Conservation (phyloP, 2,329 filamentous ascomycete genomes). For the Lachnellula hyalina region DNA sequence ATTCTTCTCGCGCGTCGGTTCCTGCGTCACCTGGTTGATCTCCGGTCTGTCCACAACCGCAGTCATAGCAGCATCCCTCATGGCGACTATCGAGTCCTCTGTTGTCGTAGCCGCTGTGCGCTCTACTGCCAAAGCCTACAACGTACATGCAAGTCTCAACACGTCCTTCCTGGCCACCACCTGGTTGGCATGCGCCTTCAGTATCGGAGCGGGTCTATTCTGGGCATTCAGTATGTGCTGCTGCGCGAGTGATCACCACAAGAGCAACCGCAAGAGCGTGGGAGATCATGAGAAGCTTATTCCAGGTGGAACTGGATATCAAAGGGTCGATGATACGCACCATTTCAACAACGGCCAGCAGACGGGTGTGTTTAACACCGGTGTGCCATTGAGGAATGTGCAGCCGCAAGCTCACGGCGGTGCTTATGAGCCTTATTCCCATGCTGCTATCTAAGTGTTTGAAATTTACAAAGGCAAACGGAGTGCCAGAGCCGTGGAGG, state of each 20-base stretch:
- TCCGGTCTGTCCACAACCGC: slow-evolving; percentile 54
- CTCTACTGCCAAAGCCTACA: slow-evolving; percentile 62
- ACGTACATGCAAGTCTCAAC: slow-evolving; percentile 63
- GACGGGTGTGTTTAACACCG: slow-evolving; percentile 38
- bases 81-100: slow-evolving; percentile 69
- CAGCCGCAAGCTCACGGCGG: slow-evolving; percentile 35
- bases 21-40: slow-evolving; percentile 75
- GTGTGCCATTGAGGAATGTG: slow-evolving; percentile 28
- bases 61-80: slow-evolving; percentile 59
- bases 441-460: slow-evolving; percentile 41
- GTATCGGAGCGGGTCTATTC: slow-evolving; percentile 72
- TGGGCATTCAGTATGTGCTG: slow-evolving; percentile 92
- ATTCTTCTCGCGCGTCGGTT: slow-evolving; percentile 75
- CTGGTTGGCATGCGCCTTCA: slow-evolving; percentile 78
- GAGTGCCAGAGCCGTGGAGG: no score
- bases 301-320: slow-evolving; percentile 34
- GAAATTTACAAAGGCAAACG: not conserved
- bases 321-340: slow-evolving; percentile 39
- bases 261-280: slow-evolving; percentile 11
- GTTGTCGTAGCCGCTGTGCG: slow-evolving; percentile 66
- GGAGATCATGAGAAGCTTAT: slow-evolving; percentile 29
- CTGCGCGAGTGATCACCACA: slow-evolving; percentile 45
- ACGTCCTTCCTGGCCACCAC: slow-evolving; percentile 62
- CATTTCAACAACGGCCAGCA: slow-evolving; percentile 30
- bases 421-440: slow-evolving; percentile 61